Percentiles rank a stretch among this genome's conserved stretches.
phyloP scores from a whole-genome alignment of 345 rosid genomes.

The Toxicodendron radicans region DNA sequence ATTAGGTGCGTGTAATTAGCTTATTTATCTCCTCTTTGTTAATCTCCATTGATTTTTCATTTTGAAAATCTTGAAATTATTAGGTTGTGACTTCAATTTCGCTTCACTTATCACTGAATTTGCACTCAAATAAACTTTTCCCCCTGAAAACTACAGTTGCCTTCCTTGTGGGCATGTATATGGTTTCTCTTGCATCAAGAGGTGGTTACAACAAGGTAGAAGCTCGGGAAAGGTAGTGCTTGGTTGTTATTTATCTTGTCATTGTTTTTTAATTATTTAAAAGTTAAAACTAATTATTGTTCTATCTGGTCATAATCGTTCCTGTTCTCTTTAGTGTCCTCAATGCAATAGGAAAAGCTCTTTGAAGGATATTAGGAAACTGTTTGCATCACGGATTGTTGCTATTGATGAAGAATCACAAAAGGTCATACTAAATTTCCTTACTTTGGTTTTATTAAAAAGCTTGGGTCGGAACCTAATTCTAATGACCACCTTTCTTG shows the following conservation, averaged over 20 bases:
- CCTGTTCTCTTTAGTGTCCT: constrained; percentile 59
- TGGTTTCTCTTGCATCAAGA: constrained; percentile 77
- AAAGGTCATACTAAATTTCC: constrained; percentile 40
- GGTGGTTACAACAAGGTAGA: constrained; percentile 62
- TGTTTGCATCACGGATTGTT: constrained; percentile 68
- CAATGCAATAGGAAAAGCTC: constrained; percentile 68
- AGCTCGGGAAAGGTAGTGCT: constrained; percentile 57
- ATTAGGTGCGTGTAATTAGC: constrained; percentile 47
- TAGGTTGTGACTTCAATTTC: not conserved
- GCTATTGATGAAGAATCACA: constrained; percentile 77
- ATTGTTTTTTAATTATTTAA: not conserved
- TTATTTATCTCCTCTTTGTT: not conserved
- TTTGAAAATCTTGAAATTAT: not conserved
- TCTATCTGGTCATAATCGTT: not conserved
- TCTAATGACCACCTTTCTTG: constrained; percentile 3
- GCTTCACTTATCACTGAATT: not conserved
- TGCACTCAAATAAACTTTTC: not conserved
- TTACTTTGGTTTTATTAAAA: constrained; percentile 5
- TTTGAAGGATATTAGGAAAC: constrained; percentile 64
- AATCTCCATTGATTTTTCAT: not conserved
- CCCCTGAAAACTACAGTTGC: constrained; percentile 47
- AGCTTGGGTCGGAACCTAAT: not conserved
- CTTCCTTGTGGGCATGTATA: constrained; percentile 93
- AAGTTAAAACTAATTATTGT: not conserved
- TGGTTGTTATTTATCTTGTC: constrained; percentile 16